Evolutionary conservation across 345 rosid species (phyloP).

Genomic region (Hibiscus syriacus): DNA sequence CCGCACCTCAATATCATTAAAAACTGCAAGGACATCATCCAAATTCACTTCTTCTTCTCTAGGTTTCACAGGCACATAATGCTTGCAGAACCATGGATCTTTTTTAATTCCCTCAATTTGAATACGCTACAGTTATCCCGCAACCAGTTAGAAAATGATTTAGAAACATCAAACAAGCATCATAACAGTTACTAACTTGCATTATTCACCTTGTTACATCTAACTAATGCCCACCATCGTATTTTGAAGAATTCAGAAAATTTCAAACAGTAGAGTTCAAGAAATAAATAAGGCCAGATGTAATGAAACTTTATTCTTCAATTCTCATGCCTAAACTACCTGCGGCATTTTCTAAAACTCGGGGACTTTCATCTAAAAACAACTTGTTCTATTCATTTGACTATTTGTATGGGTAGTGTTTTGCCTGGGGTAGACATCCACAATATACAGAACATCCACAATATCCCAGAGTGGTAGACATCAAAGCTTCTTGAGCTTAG

Average conservation of each 20-base stretch:
- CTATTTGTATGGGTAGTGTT: neutral
- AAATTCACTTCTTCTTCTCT: conserved; percentile 50
- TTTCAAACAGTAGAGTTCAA: neutral
- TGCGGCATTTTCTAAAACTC: neutral
- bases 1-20: conserved; percentile 82
- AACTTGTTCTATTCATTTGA: neutral
- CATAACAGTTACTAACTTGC: neutral
- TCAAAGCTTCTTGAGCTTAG: too few species aligned
- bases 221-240: conserved; percentile 3
- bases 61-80: conserved; percentile 49
- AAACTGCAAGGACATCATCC: conserved; percentile 73
- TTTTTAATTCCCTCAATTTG: too few species aligned
- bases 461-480: too few species aligned
- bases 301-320: neutral
- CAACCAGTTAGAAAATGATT: conserved; percentile 12
- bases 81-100: conserved; percentile 59
- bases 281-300: neutral
- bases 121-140: conserved; percentile 31
- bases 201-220: neutral
- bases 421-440: neutral
- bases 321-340: conserved; percentile 7
- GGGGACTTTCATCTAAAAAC: neutral
- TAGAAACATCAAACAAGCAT: neutral
- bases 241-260: neutral
- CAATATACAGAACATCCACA: neutral